Conservation (phyloP, 352 stramenopile genomes). For the Globisporangium abappressorium region DNA sequence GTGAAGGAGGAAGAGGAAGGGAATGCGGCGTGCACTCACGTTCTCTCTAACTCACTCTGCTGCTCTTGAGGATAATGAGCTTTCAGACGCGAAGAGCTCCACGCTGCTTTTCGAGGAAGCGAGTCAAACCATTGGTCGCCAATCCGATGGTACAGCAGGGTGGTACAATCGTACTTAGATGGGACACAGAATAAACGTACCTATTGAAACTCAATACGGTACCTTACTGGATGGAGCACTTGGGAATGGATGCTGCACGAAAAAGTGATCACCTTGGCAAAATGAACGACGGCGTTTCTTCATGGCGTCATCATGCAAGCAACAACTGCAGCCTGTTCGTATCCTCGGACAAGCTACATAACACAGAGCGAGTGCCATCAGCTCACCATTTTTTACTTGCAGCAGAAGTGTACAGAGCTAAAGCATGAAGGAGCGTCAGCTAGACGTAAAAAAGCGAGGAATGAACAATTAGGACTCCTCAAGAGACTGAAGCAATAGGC, state of each 20-base stretch:
- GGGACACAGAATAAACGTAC: neutral
- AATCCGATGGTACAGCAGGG: conserved; percentile 27
- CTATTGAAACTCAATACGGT: neutral
- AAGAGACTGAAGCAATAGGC: too few species aligned
- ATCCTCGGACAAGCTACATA: too few species aligned
- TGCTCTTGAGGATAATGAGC: conserved; percentile 7
- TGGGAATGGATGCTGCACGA: neutral
- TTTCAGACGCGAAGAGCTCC: conserved; percentile 14
- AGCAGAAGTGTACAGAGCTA: too few species aligned
- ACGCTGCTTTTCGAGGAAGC: neutral
- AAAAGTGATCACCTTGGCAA: neutral
- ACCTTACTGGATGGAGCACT: neutral
- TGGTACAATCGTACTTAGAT: conserved; percentile 21
- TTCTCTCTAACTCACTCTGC: neutral
- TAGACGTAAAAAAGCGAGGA: too few species aligned
- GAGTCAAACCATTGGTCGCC: conserved; percentile 24
- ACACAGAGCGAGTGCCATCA: too few species aligned
- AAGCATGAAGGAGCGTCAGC: too few species aligned
- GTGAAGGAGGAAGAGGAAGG: neutral
- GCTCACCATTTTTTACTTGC: too few species aligned
- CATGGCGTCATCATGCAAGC: too few species aligned
- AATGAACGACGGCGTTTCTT: neutral
- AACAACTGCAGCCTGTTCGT: too few species aligned
- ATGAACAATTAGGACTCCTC: too few species aligned
- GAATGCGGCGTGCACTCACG: conserved; percentile 5